These are phyloP conservation scores for Pseudonitzschia pungens DNA, from an alignment of 108 stramenopile genomes.

Conservation along the genomic window DNA sequence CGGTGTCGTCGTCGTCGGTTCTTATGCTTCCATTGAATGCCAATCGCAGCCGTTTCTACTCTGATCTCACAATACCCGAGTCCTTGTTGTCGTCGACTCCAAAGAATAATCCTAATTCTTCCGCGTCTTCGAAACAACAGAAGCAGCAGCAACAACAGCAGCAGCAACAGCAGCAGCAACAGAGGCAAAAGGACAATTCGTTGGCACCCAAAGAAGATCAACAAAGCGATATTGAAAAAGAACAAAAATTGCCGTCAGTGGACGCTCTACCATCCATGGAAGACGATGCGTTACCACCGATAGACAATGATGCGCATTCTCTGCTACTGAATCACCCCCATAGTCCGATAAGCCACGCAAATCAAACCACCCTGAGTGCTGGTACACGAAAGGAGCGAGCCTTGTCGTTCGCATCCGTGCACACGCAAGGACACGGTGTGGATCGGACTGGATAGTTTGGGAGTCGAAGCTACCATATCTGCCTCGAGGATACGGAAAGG, in stretches of 20 bases:
- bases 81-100: neutral
- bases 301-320: constrained; percentile 12
- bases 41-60: constrained; percentile 8
- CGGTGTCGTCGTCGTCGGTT: neutral
- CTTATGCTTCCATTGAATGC: constrained; percentile 4
- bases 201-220: neutral
- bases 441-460: constrained; percentile 55
- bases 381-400: neutral
- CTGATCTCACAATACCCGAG: constrained; percentile 17
- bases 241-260: neutral
- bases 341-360: constrained; percentile 2
- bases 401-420: constrained; percentile 2
- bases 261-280: constrained; percentile 11
- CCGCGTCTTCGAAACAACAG: constrained; percentile 17
- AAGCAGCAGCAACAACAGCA: constrained; percentile 2
- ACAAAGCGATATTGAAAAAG: neutral
- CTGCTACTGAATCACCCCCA: neutral
- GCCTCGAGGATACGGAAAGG: constrained; percentile 28
- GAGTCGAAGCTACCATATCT: constrained; percentile 28
- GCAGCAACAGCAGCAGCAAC: neutral
- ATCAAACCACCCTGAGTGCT: neutral
- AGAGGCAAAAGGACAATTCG: neutral
- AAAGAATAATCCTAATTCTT: neutral
- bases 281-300: constrained; percentile 7
- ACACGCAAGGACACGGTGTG: constrained; percentile 25